Base-by-base conservation (phyloP, 805 yeast species). In the Candida boidinii region DNA sequence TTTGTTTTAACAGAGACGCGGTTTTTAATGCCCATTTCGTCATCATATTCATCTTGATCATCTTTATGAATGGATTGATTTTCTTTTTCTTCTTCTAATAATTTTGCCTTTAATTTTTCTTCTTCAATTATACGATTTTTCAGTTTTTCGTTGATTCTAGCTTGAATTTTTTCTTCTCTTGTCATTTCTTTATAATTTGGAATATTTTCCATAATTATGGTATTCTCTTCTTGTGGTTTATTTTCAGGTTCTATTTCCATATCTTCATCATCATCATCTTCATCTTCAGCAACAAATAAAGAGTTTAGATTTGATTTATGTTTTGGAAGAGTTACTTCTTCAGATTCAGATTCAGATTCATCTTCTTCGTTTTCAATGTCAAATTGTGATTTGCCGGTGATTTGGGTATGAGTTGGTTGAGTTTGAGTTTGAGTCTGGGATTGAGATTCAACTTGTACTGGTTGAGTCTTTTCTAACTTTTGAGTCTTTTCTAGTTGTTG, bases 91-190 rank as follows among this genome's bases (percentile, higher is more conserved):
- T 34, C 24, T 17, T 28, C 23, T 16, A 11, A 9, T 23, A 15
- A 16, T 13, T 18, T 15, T 20, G 21, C 6, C 4, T 26, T 11
- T 13, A 28, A 20, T 10, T 22, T 26, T 29, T 30, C 34, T 17
- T 38, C 45, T 30, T 37, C 28, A 16, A 39, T 39, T 23, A 41
- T 42, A 29, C 54, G 34, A 17, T 34, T 22, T 14, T 33, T 28
- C 17, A 35, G 36, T 31, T 44, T 49, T 19, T 40, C 41, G 15
- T 37, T 36, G 7, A 44, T 41, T 32, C 57, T 42, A 4, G 58
- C 56, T 18, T 40, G 38, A n/a, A 53, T 54, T 28, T 48, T 48
- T 29, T 50, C 49, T 24, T 49, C 53, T 25, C 49, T 37, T 5
- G 50, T 40, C 41, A 53, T 37, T 11, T 28, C 30, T 10, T 46